Percentiles rank a stretch among this genome's conserved stretches.
These are phyloP conservation scores for Saitozyma sp. DNA, from an alignment of 768 basidiomycete species.

Conservation along the genomic window DNA sequence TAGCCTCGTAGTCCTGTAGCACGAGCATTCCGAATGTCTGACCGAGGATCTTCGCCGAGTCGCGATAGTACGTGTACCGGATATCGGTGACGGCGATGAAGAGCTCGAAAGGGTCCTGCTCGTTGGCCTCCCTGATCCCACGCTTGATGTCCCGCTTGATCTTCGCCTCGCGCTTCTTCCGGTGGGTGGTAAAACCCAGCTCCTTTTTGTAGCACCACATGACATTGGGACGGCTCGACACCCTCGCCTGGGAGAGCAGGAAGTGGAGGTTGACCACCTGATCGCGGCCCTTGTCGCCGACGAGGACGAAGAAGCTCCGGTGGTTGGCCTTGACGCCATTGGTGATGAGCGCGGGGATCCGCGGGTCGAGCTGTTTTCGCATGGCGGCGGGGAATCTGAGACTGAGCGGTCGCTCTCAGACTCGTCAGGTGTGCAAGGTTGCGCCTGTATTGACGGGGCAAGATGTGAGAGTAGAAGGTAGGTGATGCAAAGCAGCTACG, in stretches of 20 bases:
- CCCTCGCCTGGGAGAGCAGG: conserved; percentile 83
- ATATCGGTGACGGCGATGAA: conserved; percentile 99
- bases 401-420: too few species aligned
- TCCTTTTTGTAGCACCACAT: conserved; percentile 99
- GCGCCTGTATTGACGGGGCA: too few species aligned
- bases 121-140: conserved; percentile 88
- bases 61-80: conserved; percentile 97
- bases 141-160: conserved; percentile 95
- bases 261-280: conserved; percentile 93
- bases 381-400: conserved; percentile 11
- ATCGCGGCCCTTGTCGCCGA: conserved; percentile 89
- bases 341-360: conserved; percentile 85
- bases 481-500: too few species aligned
- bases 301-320: conserved; percentile 90
- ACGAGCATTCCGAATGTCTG: conserved; percentile 98
- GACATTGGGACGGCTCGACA: conserved; percentile 84
- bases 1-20: conserved; percentile 95
- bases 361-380: conserved; percentile 71
- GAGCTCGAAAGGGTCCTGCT: conserved; percentile 96
- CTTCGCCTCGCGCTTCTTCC: conserved; percentile 94
- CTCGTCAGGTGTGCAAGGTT: too few species aligned
- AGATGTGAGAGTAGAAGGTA: neutral
- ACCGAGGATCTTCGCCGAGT: conserved; percentile 92
- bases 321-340: conserved; percentile 93
- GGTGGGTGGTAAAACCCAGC: conserved; percentile 91